Evolutionary conservation across 2,329 filamentous ascomycete genomes (phyloP).

Genomic region (Piedraia hortae): DNA sequence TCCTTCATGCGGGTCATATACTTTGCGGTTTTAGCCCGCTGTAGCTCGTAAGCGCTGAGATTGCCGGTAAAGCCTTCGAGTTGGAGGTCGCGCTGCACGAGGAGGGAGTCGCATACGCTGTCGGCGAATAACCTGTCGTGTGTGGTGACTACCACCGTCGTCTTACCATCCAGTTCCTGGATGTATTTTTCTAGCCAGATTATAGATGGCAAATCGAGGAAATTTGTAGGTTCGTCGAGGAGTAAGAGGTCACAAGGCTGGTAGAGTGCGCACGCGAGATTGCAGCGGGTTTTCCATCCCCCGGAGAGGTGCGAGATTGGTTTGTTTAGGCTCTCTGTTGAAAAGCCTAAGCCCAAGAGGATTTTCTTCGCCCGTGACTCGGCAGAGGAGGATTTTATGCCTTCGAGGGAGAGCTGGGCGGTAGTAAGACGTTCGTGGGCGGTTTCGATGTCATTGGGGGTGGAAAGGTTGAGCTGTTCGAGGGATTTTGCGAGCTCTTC

Average conservation of each 20-base stretch:
- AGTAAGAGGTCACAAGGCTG: constrained; percentile 53
- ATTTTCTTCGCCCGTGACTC: constrained; percentile 39
- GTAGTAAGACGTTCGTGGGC: constrained; percentile 42
- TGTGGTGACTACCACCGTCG: constrained; percentile 51
- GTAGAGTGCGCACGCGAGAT: constrained; percentile 28
- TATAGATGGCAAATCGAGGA: constrained; percentile 55
- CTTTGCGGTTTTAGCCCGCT: constrained; percentile 14
- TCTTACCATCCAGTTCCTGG: constrained; percentile 23
- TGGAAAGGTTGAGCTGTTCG: constrained; percentile 3
- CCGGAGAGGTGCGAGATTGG: constrained; percentile 42
- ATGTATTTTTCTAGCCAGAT: constrained; percentile 63
- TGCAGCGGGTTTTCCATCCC: constrained; percentile 22
- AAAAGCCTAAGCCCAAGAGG: constrained; percentile 44
- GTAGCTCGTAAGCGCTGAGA: constrained; percentile 43
- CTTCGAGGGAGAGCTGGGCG: constrained; percentile 38
- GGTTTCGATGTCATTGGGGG: constrained; percentile 39
- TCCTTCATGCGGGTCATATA: constrained; percentile 52
- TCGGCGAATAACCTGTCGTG: constrained; percentile 65
- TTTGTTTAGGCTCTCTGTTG: constrained; percentile 29
- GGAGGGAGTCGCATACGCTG: constrained; percentile 44
- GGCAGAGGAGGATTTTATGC: constrained; percentile 6
- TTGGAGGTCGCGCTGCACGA: constrained; percentile 45
- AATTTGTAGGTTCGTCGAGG: constrained; percentile 71
- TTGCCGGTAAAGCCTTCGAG: constrained; percentile 52
- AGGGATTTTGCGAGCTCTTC: constrained; percentile 26